Evolutionary conservation across 1,139 yeast species (phyloP), one percentile per base, ranked within the genome.

Genomic region (Hyphopichia wangnamkhiaoensis): DNA sequence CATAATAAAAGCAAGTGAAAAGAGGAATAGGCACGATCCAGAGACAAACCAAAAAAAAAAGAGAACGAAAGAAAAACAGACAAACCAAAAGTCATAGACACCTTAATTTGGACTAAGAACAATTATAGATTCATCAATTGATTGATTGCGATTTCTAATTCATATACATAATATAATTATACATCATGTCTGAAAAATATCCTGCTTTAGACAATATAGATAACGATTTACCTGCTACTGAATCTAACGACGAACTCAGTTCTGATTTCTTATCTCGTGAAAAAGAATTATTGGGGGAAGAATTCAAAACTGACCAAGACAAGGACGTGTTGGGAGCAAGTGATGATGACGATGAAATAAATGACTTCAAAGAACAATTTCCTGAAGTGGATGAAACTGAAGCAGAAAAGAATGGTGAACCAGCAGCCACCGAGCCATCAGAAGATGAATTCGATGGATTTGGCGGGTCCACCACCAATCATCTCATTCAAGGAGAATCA

Each of bases 191-290:
- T 52, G 91, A 87, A 53, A 86, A 86, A 62, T 91, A 84, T 63
- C 96, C 96, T 34, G 88, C 88, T 44, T 75, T 90, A 52, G 91
- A 84, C 43, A 74, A 76, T 37, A 61, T 71, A 41, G 70, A 61
- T 42, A 66, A 61, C 37, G 67, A 60, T 37, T 52, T 61, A 27
- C 65, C 71, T 18, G 61, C 60, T 37, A 59, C 56, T 21, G 65
- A 55, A 18, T 65, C 53, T 19, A 58, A 47, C 24, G 63, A 52
- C 18, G 64, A 57, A 24, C 49, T 52, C 33, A 61, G 50, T 25
- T 68, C 79, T 16, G 96, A 90, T 63, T 87, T 91, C 58, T 70
- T 89, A 46, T 74, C 89, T 34, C 81, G 98, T 56, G 98, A 91
- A 65, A 80, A 82, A 61, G 95, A 88, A 47, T 72, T 85, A 30